Base-by-base conservation (phyloP, 768 basidiomycete species). In the Auriscalpium microsporum region DNA sequence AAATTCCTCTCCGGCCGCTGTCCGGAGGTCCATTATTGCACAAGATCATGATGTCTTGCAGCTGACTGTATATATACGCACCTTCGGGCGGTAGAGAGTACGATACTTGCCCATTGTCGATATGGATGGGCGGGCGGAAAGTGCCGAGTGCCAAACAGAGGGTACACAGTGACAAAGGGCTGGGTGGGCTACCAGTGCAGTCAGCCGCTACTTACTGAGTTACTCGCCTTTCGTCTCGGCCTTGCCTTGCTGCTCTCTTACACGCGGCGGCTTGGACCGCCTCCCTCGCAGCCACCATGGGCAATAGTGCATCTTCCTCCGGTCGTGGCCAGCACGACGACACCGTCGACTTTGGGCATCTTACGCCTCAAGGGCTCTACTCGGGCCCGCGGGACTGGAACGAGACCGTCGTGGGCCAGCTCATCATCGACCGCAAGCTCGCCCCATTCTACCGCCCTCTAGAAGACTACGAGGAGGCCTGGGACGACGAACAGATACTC, bases 391-490 rank as follows among this genome's bases (percentile, higher is more conserved):
- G 80, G 65, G 94, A 97, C 72, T 97, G 93, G 86, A 93, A 92
- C 67, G 89, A 94, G 62, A 69, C 81, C 53, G 73, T 90, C 57
- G 94, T 95, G 59, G 84, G 87, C 58, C 86, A 90, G 71, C 80
- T 95, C 66, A 93, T 99, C 68, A 74, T 86, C 64, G 85, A 90
- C 62, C 84, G 91, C 68, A 86, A 80, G 64, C 81, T 99, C 44
- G 93, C 94, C 1, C 96, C 96, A 1, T 98, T 97, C 73, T 98
- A 97, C 69, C 82, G 93, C 37, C 95, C 96, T 11, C 77, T 99
- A 45, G 93, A 96, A 67, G 95, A 98, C 60, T 96, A 89, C 67
- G 84, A 87, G 35, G 85, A 88, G 13, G 79, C 80, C 45, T 97
- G 92, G 92, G 85, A 89, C 58, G 87, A 91, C 63, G 90, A 91